Evolutionary conservation across 192 early-diverging fungal species (phyloP).

Genomic region (Linnemannia schmuckeri): DNA sequence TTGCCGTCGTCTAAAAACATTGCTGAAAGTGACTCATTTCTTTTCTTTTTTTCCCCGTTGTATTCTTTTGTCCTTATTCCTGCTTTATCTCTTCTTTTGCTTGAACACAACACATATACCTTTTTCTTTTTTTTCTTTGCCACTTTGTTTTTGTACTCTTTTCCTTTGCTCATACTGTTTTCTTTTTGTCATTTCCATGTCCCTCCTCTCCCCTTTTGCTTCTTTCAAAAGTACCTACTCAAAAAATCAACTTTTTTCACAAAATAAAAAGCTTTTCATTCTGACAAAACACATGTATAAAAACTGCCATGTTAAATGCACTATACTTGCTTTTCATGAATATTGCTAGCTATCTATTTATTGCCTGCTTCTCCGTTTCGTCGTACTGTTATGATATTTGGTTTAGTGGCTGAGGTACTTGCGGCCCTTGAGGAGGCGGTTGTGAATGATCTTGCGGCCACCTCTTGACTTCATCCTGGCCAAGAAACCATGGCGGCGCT

Average conservation of each 20-base stretch:
- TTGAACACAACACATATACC: slow-evolving; percentile 10
- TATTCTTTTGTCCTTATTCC: neutral
- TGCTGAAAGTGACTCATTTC: neutral
- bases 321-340: neutral
- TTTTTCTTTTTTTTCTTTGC: neutral
- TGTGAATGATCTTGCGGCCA: slow-evolving; percentile 81
- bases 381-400: neutral
- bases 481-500: slow-evolving; percentile 94
- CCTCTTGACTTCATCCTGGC: slow-evolving; percentile 79
- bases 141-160: neutral
- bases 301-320: neutral
- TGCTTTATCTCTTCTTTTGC: neutral
- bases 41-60: neutral
- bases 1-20: slow-evolving; percentile 32
- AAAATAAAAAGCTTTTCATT: neutral
- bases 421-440: slow-evolving; percentile 90
- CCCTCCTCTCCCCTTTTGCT: neutral
- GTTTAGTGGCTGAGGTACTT: slow-evolving; percentile 85
- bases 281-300: neutral
- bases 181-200: neutral
- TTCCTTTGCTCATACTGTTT: neutral
- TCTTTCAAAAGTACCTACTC: neutral
- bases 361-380: neutral
- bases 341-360: neutral
- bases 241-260: neutral